A percentile compares a stretch with the other conserved stretches of the same genome.
Conservation (phyloP, 176 grass and related monocot genomes). For the Pontederia crassipes region DNA sequence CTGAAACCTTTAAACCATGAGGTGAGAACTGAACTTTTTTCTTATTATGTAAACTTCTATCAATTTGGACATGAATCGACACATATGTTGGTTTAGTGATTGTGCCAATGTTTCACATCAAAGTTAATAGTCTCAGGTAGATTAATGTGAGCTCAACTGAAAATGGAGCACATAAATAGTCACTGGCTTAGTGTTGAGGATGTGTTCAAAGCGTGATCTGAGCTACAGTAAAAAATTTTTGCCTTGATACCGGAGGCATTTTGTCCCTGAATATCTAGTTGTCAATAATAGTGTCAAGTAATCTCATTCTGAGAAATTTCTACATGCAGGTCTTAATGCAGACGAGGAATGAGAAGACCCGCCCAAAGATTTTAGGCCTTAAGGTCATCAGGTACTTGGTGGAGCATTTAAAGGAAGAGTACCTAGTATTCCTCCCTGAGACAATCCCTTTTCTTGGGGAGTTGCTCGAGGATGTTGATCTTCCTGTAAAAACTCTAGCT, state of each 20-base stretch:
- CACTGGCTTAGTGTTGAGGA: too few species aligned
- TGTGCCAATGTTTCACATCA: too few species aligned
- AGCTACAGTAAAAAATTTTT: too few species aligned
- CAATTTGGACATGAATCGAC: background rate
- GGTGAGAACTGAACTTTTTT: slow-evolving; percentile 33
- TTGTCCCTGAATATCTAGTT: too few species aligned
- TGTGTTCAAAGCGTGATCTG: too few species aligned
- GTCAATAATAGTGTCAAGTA: too few species aligned
- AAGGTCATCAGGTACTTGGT: slow-evolving; percentile 75
- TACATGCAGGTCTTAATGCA: slow-evolving; percentile 71
- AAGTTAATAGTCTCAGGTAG: too few species aligned
- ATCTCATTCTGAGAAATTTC: background rate
- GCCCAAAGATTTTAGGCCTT: slow-evolving; percentile 66
- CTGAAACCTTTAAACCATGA: slow-evolving; percentile 97
- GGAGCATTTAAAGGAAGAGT: slow-evolving; percentile 83
- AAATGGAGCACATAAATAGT: too few species aligned
- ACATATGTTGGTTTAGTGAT: background rate
- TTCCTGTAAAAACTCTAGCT: slow-evolving; percentile 58
- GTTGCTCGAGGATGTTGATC: slow-evolving; percentile 70
- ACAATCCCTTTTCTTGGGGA: slow-evolving; percentile 72
- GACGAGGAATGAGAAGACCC: slow-evolving; percentile 61
- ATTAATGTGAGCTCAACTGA: too few species aligned
- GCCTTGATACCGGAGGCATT: too few species aligned
- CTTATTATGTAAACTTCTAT: too few species aligned
- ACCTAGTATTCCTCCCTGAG: slow-evolving; percentile 57